Percentiles rank a stretch among this genome's conserved stretches.
These are phyloP conservation scores for Lipomyces yamanashiensis DNA, from an alignment of 805 yeast genomes.

Conservation along the genomic window DNA sequence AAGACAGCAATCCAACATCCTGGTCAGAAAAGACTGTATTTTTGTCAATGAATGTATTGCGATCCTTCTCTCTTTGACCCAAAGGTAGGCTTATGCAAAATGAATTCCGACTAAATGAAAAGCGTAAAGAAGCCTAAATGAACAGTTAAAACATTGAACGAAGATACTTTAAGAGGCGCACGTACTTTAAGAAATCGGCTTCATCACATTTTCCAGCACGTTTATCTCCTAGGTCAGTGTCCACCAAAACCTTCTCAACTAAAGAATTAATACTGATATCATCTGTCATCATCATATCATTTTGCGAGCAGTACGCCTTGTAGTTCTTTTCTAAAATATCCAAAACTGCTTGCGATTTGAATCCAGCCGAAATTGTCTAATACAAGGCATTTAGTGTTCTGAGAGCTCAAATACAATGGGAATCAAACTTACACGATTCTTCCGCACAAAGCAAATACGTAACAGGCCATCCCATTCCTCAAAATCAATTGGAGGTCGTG, in stretches of 20 bases:
- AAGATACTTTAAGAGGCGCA: slow-evolving; percentile 38
- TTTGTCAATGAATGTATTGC: neutral
- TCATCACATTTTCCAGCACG: slow-evolving; percentile 96
- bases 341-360: slow-evolving; percentile 77
- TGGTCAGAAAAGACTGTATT: too few species aligned
- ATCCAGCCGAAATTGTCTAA: slow-evolving; percentile 83
- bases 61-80: neutral
- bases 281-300: slow-evolving; percentile 50
- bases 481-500: slow-evolving; percentile 92
- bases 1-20: too few species aligned
- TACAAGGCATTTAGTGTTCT: neutral
- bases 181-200: slow-evolving; percentile 72
- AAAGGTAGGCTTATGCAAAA: slow-evolving; percentile 64
- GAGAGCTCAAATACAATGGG: neutral
- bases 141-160: neutral
- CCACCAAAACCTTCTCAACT: slow-evolving; percentile 71
- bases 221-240: slow-evolving; percentile 80
- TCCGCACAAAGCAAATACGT: slow-evolving; percentile 88
- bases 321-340: slow-evolving; percentile 87
- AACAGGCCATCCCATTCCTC: slow-evolving; percentile 97
- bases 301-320: slow-evolving; percentile 68
- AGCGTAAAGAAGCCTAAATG: slow-evolving; percentile 65
- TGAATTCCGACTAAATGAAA: slow-evolving; percentile 97
- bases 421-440: slow-evolving; percentile 59
- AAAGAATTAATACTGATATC: slow-evolving; percentile 53